phyloP scores from a whole-genome alignment of 208 protist genomes.

The Trypanosoma platydactyli region DNA sequence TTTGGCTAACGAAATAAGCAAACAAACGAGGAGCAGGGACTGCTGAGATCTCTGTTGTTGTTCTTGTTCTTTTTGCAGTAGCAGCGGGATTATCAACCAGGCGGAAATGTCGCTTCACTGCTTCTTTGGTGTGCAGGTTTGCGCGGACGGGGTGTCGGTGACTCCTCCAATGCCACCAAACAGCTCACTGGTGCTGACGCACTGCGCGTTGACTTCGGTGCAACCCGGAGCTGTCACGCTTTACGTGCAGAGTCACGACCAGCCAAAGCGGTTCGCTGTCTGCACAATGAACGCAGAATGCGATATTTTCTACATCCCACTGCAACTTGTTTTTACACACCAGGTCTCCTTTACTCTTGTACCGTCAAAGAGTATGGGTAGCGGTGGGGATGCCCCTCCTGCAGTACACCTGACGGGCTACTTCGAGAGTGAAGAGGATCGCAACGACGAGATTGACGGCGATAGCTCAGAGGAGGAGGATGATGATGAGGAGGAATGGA shows the following conservation, averaged over 20 bases:
- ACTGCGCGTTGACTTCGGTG: slow-evolving; percentile 59
- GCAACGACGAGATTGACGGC: slow-evolving; percentile 25
- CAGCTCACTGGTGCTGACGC: slow-evolving; percentile 66
- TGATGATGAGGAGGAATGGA: neutral
- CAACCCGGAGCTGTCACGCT: slow-evolving; percentile 46
- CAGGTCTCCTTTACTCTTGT: slow-evolving; percentile 64
- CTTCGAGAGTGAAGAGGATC: slow-evolving; percentile 58
- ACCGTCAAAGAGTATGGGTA: slow-evolving; percentile 8
- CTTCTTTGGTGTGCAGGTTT: slow-evolving; percentile 79
- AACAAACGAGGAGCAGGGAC: neutral
- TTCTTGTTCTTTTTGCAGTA: slow-evolving; percentile 17
- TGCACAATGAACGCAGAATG: slow-evolving; percentile 51
- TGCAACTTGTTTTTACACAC: slow-evolving; percentile 73
- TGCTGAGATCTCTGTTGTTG: slow-evolving; percentile 3
- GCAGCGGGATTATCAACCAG: slow-evolving; percentile 12
- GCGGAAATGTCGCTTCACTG: slow-evolving; percentile 69
- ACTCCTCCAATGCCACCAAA: slow-evolving; percentile 59
- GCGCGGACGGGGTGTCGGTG: slow-evolving; percentile 52
- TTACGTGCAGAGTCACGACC: slow-evolving; percentile 66
- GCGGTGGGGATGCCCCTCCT: slow-evolving; percentile 11
- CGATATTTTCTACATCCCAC: slow-evolving; percentile 49
- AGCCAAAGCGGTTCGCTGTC: slow-evolving; percentile 56
- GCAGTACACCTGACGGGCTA: slow-evolving; percentile 81
- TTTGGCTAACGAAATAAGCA: neutral
- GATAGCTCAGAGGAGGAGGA: slow-evolving; percentile 27